Evolutionary conservation across 1,284 basidiomycete genomes (phyloP), one percentile per base, ranked within the genome.

Genomic region (Pisolithus thermaeus): DNA sequence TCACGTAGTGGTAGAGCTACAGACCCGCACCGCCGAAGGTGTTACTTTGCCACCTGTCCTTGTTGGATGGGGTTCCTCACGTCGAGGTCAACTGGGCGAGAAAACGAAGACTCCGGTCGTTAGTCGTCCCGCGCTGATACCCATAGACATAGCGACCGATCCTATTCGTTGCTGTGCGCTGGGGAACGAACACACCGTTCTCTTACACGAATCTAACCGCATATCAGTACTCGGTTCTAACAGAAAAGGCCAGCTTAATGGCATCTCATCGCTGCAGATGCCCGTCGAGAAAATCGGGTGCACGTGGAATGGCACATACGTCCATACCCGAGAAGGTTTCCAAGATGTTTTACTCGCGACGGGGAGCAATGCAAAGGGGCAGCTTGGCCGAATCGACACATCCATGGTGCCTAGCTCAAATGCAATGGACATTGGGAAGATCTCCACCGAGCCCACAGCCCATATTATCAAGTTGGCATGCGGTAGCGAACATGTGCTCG

Each of bases 291-390:
- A 57, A 8, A 67, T 92, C 32, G 78, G 71, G 1, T 87, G 88
- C 53, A 90, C 88, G 1, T 95, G 92, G 92, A 86, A 87, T 57
- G 84, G 88, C n/a, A 88, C 84, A 22, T 92, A 88, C 59, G 59
- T 78, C 30, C 63, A 83, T 7, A 57, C 61, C 14, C 43, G 51
- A 16, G 51, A 56, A 2, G 59, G 60, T 3, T 59, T 64, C 18
- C 58, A 51, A 14, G 53, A 41, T 47, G 53, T 55, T 3, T 39
- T 84, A 5, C 60, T 74, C 18, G 78, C 84, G 0, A 77, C 77
- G 25, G 92, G 91, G 0, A 81, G 76, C 52, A 78, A 84, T 60
- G 71, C 77, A 0, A 81, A 84, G 60, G 83, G 85, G 6, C 92
- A 93, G 62, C 80, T 92, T 2, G 86, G 84, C 7, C 73, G 75